Base-by-base conservation (phyloP, 2,329 filamentous ascomycete genomes). In the Alternaria triticimaculans region DNA sequence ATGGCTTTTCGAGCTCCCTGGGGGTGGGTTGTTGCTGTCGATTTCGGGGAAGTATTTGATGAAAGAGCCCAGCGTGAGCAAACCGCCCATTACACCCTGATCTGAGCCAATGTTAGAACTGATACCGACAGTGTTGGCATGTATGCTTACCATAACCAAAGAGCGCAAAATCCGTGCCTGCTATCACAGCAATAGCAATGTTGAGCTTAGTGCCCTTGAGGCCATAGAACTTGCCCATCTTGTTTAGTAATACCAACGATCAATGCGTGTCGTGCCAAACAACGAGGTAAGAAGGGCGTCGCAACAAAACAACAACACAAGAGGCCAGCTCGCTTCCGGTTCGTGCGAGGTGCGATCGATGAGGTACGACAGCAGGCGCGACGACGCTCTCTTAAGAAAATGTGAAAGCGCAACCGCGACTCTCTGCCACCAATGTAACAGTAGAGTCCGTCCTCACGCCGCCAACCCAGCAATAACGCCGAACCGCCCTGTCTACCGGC, bases 121-220 rank as follows among this genome's bases (percentile, higher is more conserved):
- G 6, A 33, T 21, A 21, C 11, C 12, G 1, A 3, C 51, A 0
- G 53, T 25, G 6, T 28, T 66, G 60, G 10, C 18, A 20, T 4
- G 18, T 0, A 11, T 14, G 8, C 69, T 73, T 65, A 77, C 93
- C 91, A 89, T 87, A 88, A 48, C 87, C 87, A 66, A 88, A 85
- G 11, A 84, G 79, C 67, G 92, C 82, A 76, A 92, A 92, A 79
- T 92, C 90, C 54, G 89, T 87, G 72, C 90, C 91, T 62, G 91
- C 91, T 72, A 93, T 86, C n/a, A 89, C 81, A 65, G 88, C 88
- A 70, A 93, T 88, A 58, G 90, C 90, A 85, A 82, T 90, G 51
- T 80, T 92, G 68, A 93, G 87, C 78, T 81, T 80, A 33, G 85
- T 82, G 82, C 91, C 91, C 59, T 85, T 85, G 65, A 92, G 85